These are phyloP conservation scores for Rhizoclosmatium globosum DNA, from an alignment of 192 early-diverging fungal genomes.

Conservation along the genomic window DNA sequence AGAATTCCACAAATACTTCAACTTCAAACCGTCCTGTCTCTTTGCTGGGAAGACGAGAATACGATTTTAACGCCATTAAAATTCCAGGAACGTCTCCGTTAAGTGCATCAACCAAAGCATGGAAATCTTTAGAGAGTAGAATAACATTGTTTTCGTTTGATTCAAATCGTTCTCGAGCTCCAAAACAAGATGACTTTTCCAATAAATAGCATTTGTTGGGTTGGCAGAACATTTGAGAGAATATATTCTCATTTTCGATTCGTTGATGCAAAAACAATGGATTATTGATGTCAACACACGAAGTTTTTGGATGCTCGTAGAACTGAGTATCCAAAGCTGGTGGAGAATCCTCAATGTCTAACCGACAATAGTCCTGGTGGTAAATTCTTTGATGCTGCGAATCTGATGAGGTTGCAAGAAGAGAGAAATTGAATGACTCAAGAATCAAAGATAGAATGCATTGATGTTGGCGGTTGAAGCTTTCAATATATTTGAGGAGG, in stretches of 20 bases:
- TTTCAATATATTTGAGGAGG: neutral
- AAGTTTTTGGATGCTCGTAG: neutral
- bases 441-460: neutral
- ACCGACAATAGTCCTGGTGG: neutral
- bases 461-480: neutral
- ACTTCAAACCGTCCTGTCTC: neutral
- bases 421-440: neutral
- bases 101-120: neutral
- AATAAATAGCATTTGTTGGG: neutral
- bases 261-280: neutral
- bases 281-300: neutral
- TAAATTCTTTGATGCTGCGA: neutral
- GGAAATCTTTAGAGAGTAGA: neutral
- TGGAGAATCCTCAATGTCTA: neutral
- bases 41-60: neutral
- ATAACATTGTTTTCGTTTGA: neutral
- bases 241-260: neutral
- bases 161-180: neutral
- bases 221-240: neutral
- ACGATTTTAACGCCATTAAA: neutral
- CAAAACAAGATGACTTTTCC: neutral
- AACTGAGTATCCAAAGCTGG: neutral
- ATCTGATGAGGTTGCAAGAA: neutral
- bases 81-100: conserved; percentile 3
- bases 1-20: neutral